Evolutionary conservation across 306 rosid species (phyloP), one percentile per base, ranked within the genome.

Genomic region (Abrus pulchellus): DNA sequence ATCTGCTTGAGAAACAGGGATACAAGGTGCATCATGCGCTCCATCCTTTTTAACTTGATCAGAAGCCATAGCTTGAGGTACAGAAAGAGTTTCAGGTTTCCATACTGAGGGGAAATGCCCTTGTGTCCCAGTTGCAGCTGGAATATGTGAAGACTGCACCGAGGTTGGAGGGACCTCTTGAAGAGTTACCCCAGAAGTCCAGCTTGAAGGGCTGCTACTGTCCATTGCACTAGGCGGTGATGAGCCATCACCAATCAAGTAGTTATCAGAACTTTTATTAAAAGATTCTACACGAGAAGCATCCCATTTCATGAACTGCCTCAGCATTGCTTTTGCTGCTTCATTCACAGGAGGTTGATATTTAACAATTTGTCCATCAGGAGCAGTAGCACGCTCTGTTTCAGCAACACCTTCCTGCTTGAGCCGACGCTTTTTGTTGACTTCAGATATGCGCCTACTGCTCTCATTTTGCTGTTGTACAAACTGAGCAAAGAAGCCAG

Each of bases 401-500:
- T 91, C 93, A 48, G 88, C 80, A 85, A 84, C 77, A 80, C 86
- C 95, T 56, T 95, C 99, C 82, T 83, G 94, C 83, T 85, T 91
- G 66, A 93, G 91, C 73, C 99, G 86, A 55, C 99, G 94, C 60
- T 93, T 95, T 84, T 95, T 95, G 86, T 82, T 93, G 85, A 74
- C 92, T 82, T 90, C 98, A 71, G 87, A 80, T 63, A 95, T 87
- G 61, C 97, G 90, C 80, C 92, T 90, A 82, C 76, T 93, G 89
- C 93, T 90, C 75, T 92, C 98, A 80, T 90, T 95, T 86, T 95
- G 87, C 85, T 94, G 97, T 85, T 95, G 97, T 57, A 95, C 94
- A 85, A 95, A 95, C 83, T 95, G 98, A 78, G 97, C 91, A 80
- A 95, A 87, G 80, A 95, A 95, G 71, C 98, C 89, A 78, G 99